phyloP scores from a whole-genome alignment of 108 stramenopile genomes.

The Cyclotella cryptica region DNA sequence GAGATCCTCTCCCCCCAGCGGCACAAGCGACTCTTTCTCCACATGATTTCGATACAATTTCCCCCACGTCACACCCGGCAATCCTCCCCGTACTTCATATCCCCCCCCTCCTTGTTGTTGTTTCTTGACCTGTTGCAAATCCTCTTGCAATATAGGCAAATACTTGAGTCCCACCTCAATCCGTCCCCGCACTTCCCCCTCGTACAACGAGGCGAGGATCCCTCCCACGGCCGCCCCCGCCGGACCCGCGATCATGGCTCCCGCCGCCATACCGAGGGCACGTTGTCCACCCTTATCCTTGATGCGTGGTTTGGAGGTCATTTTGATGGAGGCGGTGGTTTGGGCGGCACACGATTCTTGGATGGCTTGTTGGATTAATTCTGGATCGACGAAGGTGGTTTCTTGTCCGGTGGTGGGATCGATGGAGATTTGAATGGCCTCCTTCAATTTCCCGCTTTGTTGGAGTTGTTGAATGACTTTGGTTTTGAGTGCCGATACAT shows the following conservation, averaged over 20 bases:
- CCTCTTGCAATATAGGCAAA: slow-evolving; percentile 65
- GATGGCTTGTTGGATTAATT: slow-evolving; percentile 53
- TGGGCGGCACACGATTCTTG: slow-evolving; percentile 65
- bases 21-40: background rate
- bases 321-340: slow-evolving; percentile 52
- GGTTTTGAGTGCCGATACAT: slow-evolving; percentile 53
- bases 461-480: slow-evolving; percentile 53
- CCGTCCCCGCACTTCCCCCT: slow-evolving; percentile 77
- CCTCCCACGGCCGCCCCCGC: slow-evolving; percentile 87
- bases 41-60: slow-evolving; percentile 62
- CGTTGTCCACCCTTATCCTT: slow-evolving; percentile 83
- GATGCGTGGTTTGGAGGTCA: slow-evolving; percentile 80
- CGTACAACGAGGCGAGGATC: slow-evolving; percentile 70
- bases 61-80: slow-evolving; percentile 85
- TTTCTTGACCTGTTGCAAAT: too few species aligned
- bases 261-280: slow-evolving; percentile 69
- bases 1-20: slow-evolving; percentile 55
- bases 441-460: slow-evolving; percentile 34
- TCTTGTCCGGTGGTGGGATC: slow-evolving; percentile 51
- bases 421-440: slow-evolving; percentile 34
- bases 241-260: slow-evolving; percentile 82
- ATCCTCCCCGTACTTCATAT: slow-evolving; percentile 73
- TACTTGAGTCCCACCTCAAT: slow-evolving; percentile 67
- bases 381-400: slow-evolving; percentile 44
- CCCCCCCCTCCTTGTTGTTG: slow-evolving; percentile 11